Evolutionary conservation across 176 grass and related monocot genomes (phyloP).

Genomic region (Panicum miliaceum): DNA sequence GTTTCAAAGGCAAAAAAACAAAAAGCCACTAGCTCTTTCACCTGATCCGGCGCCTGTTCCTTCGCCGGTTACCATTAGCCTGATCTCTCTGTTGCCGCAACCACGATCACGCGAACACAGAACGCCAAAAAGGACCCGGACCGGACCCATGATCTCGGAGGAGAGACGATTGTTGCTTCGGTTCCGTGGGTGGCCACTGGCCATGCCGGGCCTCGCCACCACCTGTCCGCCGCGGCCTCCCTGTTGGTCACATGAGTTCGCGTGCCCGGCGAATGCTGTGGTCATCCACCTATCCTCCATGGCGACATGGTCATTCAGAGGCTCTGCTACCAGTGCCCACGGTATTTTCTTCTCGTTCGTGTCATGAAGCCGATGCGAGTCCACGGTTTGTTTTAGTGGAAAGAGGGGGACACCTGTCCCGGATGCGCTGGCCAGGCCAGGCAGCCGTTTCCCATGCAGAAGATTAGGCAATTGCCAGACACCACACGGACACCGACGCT

Average conservation of each 20-base stretch:
- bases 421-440: neutral
- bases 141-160: neutral
- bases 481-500: no score
- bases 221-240: neutral
- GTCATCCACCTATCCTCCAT: neutral
- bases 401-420: neutral
- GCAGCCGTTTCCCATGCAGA: neutral
- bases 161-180: neutral
- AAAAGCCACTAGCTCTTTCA: neutral
- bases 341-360: neutral
- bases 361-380: neutral
- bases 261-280: neutral
- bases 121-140: neutral
- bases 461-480: neutral
- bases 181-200: neutral
- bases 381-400: neutral
- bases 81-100: neutral
- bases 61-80: neutral
- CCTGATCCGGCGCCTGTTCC: neutral
- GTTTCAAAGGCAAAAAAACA: neutral
- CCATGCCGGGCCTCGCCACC: neutral
- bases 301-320: neutral
- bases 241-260: constrained; percentile 33
- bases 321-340: neutral
- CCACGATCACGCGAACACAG: neutral